Conservation (phyloP, 148 eudicot genomes). For the Cornus controversa region DNA sequence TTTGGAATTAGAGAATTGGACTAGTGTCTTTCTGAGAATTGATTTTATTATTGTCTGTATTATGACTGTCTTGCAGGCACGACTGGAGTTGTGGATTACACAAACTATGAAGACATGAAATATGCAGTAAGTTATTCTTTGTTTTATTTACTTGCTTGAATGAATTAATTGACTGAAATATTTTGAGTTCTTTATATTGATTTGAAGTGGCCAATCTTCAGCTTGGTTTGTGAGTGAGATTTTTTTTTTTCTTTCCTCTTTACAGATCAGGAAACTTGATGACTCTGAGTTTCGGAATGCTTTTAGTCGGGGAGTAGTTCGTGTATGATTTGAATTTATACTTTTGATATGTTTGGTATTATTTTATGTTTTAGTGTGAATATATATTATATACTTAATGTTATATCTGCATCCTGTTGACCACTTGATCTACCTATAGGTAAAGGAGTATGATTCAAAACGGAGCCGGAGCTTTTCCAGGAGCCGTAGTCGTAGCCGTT, state of each 20-base stretch:
- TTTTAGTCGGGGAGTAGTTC: slow-evolving; percentile 57
- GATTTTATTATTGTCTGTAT: background rate
- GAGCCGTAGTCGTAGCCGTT: slow-evolving; percentile 62
- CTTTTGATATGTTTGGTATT: background rate
- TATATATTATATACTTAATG: background rate
- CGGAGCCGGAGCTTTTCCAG: slow-evolving; percentile 37
- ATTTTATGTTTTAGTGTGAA: background rate
- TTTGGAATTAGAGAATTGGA: background rate
- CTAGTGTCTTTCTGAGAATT: background rate
- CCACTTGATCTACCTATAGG: slow-evolving; percentile 35
- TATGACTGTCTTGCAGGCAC: slow-evolving; percentile 51
- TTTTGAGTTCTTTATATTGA: background rate
- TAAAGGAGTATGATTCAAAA: slow-evolving; percentile 65
- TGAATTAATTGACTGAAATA: background rate
- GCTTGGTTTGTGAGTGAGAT: background rate
- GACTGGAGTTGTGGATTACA: slow-evolving; percentile 89
- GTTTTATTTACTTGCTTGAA: background rate
- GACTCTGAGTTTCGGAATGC: slow-evolving; percentile 93
- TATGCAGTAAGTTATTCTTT: slow-evolving; percentile 61
- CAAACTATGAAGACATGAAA: slow-evolving; percentile 93
- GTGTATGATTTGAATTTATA: slow-evolving; percentile 40
- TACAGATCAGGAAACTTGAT: slow-evolving; percentile 90
- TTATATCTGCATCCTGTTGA: background rate
- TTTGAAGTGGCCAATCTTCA: background rate
- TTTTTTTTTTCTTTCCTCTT: background rate